Base-by-base conservation (phyloP, 202 grass and related monocot species). In the Carex arenaria region DNA sequence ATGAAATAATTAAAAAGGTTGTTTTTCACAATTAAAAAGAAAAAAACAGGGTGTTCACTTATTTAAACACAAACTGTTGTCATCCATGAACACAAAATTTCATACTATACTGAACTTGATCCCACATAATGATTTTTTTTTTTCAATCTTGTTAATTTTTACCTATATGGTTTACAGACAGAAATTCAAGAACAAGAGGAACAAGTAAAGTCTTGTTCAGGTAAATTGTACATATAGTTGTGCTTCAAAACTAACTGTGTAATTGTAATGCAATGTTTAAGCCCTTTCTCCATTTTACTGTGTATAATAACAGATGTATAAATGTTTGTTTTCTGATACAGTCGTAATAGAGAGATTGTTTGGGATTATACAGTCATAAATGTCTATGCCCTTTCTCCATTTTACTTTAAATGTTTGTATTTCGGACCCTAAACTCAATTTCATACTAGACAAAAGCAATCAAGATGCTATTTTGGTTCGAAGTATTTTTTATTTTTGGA, bases 1-100 rank as follows among this genome's bases (percentile, higher is more conserved):
- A 99, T 43, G 97, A 99, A 86, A 79, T 91, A 12, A 89, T 88
- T 82, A 84, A 91, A 30, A 88, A 91, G 93, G 97, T 99, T 81
- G 6, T 89, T 83, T 47, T 26, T 77, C 22, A 78, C 72, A 49
- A 52, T 30, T 80, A 52, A 36, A 17, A 28, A 28, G 19, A 45
- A 38, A 28, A 57, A 75, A 40, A 19, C 60, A 57, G 26, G 26
- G 26, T 26, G 26, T 26, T 26, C 0, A 26, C 28, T 79, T 3
- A 57, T 79, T 68, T n/a, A 43, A 4, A 5, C 75, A 60, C 53
- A 19, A 77, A 5, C 20, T 19, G 67, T 10, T 70, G 17, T 18
- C 18, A 70, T 70, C n/a, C 18, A 70, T 70, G 36, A 7, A 70
- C 36, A 70, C 19, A n/a, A 26, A 14, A 30, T 73, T 52, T 1